Conservation (phyloP, 495 filamentous ascomycete species). For the Aspergillus nanangensis region DNA sequence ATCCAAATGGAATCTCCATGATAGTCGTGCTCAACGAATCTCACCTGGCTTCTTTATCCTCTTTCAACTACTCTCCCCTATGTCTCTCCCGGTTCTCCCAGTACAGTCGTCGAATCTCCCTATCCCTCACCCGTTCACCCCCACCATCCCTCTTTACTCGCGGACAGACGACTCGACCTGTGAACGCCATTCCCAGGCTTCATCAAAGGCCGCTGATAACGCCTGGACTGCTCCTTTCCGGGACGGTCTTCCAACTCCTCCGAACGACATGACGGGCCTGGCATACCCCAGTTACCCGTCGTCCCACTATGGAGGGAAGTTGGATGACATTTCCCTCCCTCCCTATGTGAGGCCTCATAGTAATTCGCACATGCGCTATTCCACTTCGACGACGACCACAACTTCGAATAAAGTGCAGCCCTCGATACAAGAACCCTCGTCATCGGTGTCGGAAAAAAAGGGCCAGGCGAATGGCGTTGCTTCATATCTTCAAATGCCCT, state of each 20-base stretch:
- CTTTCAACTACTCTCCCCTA: constrained; percentile 19
- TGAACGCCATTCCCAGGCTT: constrained; percentile 16
- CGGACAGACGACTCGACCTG: constrained; percentile 15
- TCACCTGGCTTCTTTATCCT: constrained; percentile 2
- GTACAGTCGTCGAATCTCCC: constrained; percentile 21
- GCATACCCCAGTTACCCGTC: constrained; percentile 36
- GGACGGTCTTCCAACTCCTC: constrained; percentile 48
- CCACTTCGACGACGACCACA: constrained; percentile 9
- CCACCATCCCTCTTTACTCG: constrained; percentile 17
- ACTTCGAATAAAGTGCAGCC: constrained; percentile 20
- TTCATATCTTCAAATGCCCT: constrained; percentile 66
- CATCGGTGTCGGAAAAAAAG: constrained; percentile 26
- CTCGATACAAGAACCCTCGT: constrained; percentile 19
- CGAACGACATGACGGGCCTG: constrained; percentile 46
- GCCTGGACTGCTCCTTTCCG: constrained; percentile 37
- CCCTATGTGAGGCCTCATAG: constrained; percentile 20
- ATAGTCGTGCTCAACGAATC: constrained; percentile 8
- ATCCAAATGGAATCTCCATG: constrained; percentile 15
- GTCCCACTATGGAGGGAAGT: constrained; percentile 30
- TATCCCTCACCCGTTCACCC: constrained; percentile 23
- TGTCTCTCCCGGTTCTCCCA: constrained; percentile 31
- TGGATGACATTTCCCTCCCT: constrained; percentile 23
- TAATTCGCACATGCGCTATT: constrained; percentile 22
- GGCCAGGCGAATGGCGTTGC: constrained; percentile 41
- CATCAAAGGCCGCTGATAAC: constrained; percentile 15